phyloP scores from a whole-genome alignment of 129 eudicot species.

The Artemisia annua region DNA sequence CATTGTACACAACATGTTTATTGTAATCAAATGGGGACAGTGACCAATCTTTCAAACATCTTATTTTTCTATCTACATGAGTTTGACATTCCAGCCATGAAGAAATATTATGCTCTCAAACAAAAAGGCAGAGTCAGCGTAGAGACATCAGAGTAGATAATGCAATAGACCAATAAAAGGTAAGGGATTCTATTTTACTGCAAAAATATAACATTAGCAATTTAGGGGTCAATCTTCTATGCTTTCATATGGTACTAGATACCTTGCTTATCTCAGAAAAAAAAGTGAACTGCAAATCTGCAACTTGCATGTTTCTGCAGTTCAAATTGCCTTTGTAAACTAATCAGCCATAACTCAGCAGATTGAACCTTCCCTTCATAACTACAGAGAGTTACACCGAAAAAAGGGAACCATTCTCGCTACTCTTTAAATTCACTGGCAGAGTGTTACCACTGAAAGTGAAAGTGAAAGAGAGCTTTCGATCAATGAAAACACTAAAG shows the following conservation, averaged over 20 bases:
- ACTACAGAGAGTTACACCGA: background rate
- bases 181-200: too few relatives aligned
- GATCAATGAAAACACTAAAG: slow-evolving; percentile 1
- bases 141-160: background rate
- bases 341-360: background rate
- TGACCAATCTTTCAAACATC: background rate
- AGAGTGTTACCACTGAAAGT: background rate
- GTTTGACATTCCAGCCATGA: background rate
- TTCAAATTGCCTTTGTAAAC: background rate
- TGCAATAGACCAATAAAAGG: background rate
- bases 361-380: background rate
- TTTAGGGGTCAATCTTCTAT: background rate
- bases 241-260: background rate
- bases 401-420: background rate
- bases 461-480: background rate
- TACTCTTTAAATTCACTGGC: background rate
- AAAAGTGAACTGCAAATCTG: too few relatives aligned
- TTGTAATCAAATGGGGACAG: background rate
- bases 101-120: background rate
- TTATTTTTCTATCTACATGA: background rate
- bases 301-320: too few relatives aligned
- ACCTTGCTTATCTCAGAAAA: background rate
- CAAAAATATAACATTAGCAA: background rate
- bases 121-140: background rate
- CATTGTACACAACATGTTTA: too few relatives aligned